Percentiles rank a stretch among this genome's conserved stretches.
Evolutionary conservation across 352 stramenopile genomes (phyloP).

Genomic region (Globisporangium cylindrosporum): DNA sequence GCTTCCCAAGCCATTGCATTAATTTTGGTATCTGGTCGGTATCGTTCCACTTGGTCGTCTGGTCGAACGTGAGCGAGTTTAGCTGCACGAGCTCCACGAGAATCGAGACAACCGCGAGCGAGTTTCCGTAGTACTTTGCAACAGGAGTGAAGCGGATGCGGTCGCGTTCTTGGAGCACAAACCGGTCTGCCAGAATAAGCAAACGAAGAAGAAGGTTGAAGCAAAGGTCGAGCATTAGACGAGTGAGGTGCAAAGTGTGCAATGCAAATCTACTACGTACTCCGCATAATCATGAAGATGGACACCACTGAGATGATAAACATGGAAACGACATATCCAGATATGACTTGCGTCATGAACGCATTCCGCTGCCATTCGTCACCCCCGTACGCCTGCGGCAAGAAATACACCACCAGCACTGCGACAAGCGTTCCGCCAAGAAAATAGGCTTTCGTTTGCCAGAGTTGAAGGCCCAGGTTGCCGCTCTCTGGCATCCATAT

Average conservation of each 20-base stretch:
- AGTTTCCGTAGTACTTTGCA: conserved; percentile 51
- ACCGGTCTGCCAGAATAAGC: conserved; percentile 32
- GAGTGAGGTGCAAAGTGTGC: not conserved
- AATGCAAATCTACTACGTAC: conserved; percentile 18
- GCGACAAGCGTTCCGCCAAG: conserved; percentile 27
- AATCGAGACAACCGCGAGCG: conserved; percentile 35
- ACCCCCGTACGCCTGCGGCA: conserved; percentile 3
- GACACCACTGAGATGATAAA: conserved; percentile 36
- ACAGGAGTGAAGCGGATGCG: conserved; percentile 43
- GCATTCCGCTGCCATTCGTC: conserved; percentile 20
- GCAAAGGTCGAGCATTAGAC: not conserved
- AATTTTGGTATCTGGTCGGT: conserved; percentile 43
- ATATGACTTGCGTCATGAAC: conserved; percentile 42
- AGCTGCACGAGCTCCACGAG: conserved; percentile 55
- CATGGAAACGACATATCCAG: conserved; percentile 30
- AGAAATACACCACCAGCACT: conserved; percentile 17
- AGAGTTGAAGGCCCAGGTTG: conserved; percentile 42
- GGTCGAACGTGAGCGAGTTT: conserved; percentile 57
- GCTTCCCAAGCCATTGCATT: conserved; percentile 35
- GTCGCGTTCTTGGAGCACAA: conserved; percentile 51
- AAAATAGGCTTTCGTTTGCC: conserved; percentile 42
- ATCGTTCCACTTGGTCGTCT: conserved; percentile 47
- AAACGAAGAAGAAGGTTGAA: not conserved
- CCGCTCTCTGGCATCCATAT: conserved; percentile 67
- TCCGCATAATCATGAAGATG: conserved; percentile 18